Evolutionary conservation across 2,329 filamentous ascomycete species (phyloP), one percentile per base, ranked within the genome.

Genomic region (Bipolaris zeicola): DNA sequence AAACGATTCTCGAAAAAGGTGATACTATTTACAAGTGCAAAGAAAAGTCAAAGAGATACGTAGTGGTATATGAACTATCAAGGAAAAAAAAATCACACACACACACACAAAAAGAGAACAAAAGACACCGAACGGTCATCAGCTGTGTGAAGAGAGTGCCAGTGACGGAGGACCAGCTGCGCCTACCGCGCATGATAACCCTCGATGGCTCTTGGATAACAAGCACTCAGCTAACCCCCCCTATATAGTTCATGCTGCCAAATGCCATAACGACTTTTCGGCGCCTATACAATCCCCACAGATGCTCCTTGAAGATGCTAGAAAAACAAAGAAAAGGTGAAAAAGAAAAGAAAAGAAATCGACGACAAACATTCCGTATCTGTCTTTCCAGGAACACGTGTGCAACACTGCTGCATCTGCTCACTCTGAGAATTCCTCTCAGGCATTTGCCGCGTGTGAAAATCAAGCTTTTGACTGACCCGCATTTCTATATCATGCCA

Each of bases 401-500:
- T 47, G 28, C 20, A 37, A 37, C 24, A 47, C 45, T 26, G 13
- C 22, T 38, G 31, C 20, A 37, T 24, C 36, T 26, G 20, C 20
- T 24, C 33, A 47, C 45, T 8, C 31, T 33, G 31, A 36, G 13
- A 16, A 28, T 38, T 37, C 20, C 16, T 22, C 34, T 36, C 20
- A 47, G 45, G 33, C 20, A n/a, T 37, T 7, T 37, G 22, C 26
- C 20, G n/a, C 33, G 26, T 38, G 20, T 26, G 31, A 26, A 47
- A 47, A 47, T 37, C 45, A 47, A 47, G 33, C 31, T 47, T 47
- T 47, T 38, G 33, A 36, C 3, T 37, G 11, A 5, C 45, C 28
- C 33, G 5, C 26, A 8, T 13, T 22, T 26, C 33, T 37, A 26
- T 6, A 36, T 37, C 39, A 13, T 42, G 31, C 33, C 66, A 66